Conservation (phyloP, 345 rosid genomes). For the Tarenaya hassleriana region DNA sequence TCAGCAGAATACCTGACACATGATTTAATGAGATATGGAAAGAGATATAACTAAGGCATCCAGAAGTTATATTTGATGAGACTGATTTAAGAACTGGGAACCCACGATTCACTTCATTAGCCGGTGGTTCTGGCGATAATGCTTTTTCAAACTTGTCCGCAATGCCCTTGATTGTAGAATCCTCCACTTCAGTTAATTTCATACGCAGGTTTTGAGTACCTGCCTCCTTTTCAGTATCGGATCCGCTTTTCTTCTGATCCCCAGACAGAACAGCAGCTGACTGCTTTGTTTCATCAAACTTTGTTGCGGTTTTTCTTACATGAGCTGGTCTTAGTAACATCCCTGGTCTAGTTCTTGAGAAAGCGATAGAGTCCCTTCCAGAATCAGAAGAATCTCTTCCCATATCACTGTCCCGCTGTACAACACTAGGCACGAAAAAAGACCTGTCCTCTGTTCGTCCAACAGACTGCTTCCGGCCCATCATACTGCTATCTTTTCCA, state of each 20-base stretch:
- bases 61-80: slow-evolving; percentile 10
- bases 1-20: slow-evolving; percentile 55
- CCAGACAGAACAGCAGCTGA: slow-evolving; percentile 40
- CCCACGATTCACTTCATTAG: slow-evolving; percentile 52
- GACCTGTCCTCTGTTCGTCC: slow-evolving; percentile 45
- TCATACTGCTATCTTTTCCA: slow-evolving; percentile 25
- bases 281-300: slow-evolving; percentile 46
- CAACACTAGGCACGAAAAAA: slow-evolving; percentile 30
- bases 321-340: slow-evolving; percentile 92
- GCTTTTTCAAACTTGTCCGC: slow-evolving; percentile 41
- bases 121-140: slow-evolving; percentile 40
- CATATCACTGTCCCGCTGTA: slow-evolving; percentile 34
- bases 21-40: background rate
- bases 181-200: slow-evolving; percentile 37
- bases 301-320: slow-evolving; percentile 47
- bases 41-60: slow-evolving; percentile 8
- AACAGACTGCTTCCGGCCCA: slow-evolving; percentile 39
- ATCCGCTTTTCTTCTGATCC: slow-evolving; percentile 23
- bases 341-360: slow-evolving; percentile 84
- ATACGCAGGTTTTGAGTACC: slow-evolving; percentile 23
- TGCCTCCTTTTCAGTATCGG: slow-evolving; percentile 30
- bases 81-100: slow-evolving; percentile 18
- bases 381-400: slow-evolving; percentile 45
- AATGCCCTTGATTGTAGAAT: slow-evolving; percentile 35
- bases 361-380: slow-evolving; percentile 61